These are phyloP conservation scores for Pontederia paniculata DNA, from an alignment of 176 grass and related monocot genomes.

Conservation along the genomic window DNA sequence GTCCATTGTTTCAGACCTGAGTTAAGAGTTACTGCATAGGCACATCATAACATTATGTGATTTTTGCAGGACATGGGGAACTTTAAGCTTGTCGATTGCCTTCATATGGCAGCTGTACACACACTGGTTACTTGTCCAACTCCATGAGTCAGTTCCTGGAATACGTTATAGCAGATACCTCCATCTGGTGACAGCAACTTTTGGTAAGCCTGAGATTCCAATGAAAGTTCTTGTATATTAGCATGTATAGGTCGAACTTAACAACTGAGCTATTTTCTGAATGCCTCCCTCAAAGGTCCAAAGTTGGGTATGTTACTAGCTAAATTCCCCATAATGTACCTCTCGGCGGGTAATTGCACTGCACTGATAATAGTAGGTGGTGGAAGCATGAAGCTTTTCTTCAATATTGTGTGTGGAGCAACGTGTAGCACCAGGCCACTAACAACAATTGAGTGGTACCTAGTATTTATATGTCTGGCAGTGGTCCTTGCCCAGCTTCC, in stretches of 20 bases:
- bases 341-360: constrained; percentile 83
- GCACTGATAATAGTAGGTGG: constrained; percentile 78
- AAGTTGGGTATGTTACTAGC: constrained; percentile 55
- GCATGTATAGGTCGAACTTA: neutral
- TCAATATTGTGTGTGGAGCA: constrained; percentile 42
- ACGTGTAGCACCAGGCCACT: constrained; percentile 37
- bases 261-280: neutral
- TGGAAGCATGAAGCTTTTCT: constrained; percentile 71
- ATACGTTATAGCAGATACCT: constrained; percentile 73
- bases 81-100: constrained; percentile 48
- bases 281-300: constrained; percentile 24
- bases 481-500: constrained; percentile 70
- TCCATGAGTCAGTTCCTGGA: constrained; percentile 74
- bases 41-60: neutral
- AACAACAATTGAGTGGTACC: constrained; percentile 85
- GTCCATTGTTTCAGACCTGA: no score
- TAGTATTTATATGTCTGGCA: constrained; percentile 71
- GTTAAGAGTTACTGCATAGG: neutral
- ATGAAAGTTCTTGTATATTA: neutral
- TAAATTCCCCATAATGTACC: constrained; percentile 58
- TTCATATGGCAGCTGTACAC: constrained; percentile 97
- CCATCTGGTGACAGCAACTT: constrained; percentile 50
- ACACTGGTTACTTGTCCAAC: constrained; percentile 65
- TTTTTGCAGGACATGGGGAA: constrained; percentile 71
- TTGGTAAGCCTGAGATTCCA: constrained; percentile 30